Conservation (phyloP, 179 eudicot species). For the Silene vulgaris region DNA sequence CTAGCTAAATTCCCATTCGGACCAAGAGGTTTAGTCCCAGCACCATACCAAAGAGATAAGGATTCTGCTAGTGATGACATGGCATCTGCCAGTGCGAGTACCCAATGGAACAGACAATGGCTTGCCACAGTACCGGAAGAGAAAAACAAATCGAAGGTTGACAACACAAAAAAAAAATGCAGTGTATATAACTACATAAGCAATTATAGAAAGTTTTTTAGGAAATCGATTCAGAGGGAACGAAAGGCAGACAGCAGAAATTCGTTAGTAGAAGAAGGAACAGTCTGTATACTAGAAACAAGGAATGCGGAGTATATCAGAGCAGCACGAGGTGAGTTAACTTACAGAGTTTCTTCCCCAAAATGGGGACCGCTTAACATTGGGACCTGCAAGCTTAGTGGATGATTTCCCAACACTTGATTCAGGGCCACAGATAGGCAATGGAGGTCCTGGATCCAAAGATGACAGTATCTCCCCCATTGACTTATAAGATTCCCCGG, state of each 20-base stretch:
- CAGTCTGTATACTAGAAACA: too few relatives aligned
- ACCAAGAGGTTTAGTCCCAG: background rate
- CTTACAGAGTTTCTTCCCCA: conserved; percentile 87
- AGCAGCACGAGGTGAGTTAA: conserved; percentile 5
- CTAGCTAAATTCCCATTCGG: background rate
- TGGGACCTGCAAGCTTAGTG: conserved; percentile 47
- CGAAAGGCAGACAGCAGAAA: background rate
- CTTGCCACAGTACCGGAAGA: background rate
- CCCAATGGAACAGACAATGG: too few relatives aligned
- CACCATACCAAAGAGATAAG: background rate
- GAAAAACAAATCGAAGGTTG: too few relatives aligned
- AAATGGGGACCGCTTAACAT: conserved; percentile 59
- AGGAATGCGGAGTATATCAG: background rate
- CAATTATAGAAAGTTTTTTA: background rate
- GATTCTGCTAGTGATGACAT: background rate
- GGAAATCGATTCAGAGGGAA: background rate
- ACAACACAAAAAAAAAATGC: too few relatives aligned
- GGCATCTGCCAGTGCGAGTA: background rate
- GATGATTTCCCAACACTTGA: conserved; percentile 47
- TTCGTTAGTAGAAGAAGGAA: background rate
- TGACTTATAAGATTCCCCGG: conserved; percentile 55
- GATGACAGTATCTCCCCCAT: conserved; percentile 83
- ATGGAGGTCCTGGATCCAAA: conserved; percentile 75
- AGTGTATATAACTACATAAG: too few relatives aligned
- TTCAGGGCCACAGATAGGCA: conserved; percentile 50